These are phyloP conservation scores for Pleurotus salmoneostramineus DNA, from an alignment of 768 basidiomycete species.

Conservation along the genomic window DNA sequence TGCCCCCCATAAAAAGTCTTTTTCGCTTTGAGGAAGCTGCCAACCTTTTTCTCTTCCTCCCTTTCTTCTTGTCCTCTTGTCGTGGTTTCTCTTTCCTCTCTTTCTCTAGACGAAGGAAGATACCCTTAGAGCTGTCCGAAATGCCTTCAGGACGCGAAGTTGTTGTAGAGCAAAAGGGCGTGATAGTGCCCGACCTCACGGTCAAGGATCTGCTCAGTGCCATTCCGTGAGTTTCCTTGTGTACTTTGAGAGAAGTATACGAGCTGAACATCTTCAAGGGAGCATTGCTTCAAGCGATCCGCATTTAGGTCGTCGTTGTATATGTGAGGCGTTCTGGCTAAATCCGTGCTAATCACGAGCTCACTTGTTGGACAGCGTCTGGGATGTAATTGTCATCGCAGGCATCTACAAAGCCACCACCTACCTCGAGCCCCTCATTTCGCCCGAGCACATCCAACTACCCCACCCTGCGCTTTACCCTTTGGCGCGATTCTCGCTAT, in stretches of 20 bases:
- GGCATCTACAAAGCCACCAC: conserved; percentile 64
- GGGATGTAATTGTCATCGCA: conserved; percentile 72
- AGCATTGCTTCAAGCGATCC: conserved; percentile 90
- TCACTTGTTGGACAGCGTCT: conserved; percentile 39
- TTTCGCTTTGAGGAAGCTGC: neutral
- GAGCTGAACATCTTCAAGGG: conserved; percentile 28
- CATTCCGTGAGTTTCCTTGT: conserved; percentile 62
- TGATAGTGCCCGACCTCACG: conserved; percentile 76
- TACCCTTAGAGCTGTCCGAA: conserved; percentile 11
- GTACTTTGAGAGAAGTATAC: too few species aligned
- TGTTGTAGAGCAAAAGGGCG: conserved; percentile 52
- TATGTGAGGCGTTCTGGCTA: conserved; percentile 47
- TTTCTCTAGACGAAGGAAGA: neutral
- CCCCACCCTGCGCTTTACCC: conserved; percentile 61
- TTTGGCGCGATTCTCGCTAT: conserved; percentile 60
- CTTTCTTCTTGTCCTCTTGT: conserved; percentile 9
- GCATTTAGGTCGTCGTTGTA: conserved; percentile 76
- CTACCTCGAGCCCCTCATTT: conserved; percentile 60
- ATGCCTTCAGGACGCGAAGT: conserved; percentile 22
- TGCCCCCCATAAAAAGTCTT: conserved; percentile 2
- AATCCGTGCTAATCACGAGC: neutral
- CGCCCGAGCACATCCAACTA: conserved; percentile 48
- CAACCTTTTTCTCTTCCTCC: conserved; percentile 6
- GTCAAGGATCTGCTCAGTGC: conserved; percentile 82
- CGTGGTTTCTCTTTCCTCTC: neutral